phyloP scores from a whole-genome alignment of 1,284 basidiomycete species.

The Coniferiporia sulphurascens region DNA sequence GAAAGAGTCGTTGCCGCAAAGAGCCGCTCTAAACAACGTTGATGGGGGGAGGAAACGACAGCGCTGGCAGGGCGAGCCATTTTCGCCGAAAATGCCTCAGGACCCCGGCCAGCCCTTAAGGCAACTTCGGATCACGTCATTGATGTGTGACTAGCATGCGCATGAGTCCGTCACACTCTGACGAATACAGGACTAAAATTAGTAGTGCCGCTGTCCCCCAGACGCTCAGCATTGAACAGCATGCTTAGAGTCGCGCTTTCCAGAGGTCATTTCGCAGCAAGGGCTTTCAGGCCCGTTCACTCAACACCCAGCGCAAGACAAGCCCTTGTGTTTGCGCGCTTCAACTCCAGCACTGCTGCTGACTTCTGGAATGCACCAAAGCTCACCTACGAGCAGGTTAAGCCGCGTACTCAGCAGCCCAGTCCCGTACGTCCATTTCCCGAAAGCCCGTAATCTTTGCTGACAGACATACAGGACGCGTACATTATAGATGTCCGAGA shows the following conservation, averaged over 20 bases:
- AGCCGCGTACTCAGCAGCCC: slow-evolving; percentile 78
- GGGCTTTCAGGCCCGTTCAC: neutral
- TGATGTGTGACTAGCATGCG: neutral
- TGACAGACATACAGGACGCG: slow-evolving; percentile 48
- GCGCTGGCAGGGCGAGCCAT: neutral
- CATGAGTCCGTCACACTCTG: neutral
- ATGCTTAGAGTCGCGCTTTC: slow-evolving; percentile 14
- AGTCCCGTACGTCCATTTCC: slow-evolving; percentile 54
- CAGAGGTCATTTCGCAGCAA: neutral
- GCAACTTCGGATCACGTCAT: neutral
- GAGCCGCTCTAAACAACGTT: neutral
- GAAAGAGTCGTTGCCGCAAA: neutral
- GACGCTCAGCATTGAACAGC: too few relatives aligned
- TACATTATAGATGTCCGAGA: slow-evolving; percentile 93
- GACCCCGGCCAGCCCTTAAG: neutral
- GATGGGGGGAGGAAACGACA: neutral
- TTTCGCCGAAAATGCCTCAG: slow-evolving; percentile 6
- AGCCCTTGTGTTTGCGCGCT: neutral
- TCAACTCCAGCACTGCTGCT: slow-evolving; percentile 27
- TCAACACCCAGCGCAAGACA: neutral
- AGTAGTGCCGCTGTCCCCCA: too few relatives aligned
- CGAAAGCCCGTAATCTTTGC: slow-evolving; percentile 1
- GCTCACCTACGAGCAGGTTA: slow-evolving; percentile 80
- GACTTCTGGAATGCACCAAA: slow-evolving; percentile 65
- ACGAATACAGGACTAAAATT: neutral